These are phyloP conservation scores for Silene coronaria DNA, from an alignment of 179 eudicot genomes.

Conservation along the genomic window DNA sequence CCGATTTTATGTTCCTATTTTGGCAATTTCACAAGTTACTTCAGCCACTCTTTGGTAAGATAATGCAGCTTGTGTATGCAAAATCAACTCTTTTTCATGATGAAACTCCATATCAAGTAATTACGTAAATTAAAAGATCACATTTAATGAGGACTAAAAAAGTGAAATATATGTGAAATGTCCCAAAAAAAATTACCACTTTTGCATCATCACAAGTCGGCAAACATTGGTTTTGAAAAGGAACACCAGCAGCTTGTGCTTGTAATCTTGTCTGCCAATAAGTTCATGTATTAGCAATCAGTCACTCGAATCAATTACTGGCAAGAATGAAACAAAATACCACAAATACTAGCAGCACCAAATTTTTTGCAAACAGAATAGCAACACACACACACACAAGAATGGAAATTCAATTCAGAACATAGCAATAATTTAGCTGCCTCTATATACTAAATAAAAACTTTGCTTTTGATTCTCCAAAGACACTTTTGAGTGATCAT, in stretches of 20 bases:
- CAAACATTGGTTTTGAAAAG: constrained; percentile 39
- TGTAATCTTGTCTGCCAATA: constrained; percentile 75
- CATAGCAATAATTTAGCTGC: no score
- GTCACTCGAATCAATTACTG: neutral
- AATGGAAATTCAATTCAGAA: neutral
- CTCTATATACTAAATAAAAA: no score
- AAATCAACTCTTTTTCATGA: neutral
- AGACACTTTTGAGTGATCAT: no score
- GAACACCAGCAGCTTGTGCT: constrained; percentile 87
- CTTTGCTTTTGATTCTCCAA: no score
- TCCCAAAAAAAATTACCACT: constrained; percentile 32
- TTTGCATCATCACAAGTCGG: constrained; percentile 42
- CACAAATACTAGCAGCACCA: neutral
- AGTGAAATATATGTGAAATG: neutral
- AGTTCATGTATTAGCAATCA: neutral
- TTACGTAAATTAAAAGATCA: neutral
- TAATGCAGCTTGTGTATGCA: neutral
- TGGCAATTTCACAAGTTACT: neutral
- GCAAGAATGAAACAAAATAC: neutral
- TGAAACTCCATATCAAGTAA: neutral
- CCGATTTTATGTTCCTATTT: neutral
- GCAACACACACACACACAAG: neutral
- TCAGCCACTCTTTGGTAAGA: neutral
- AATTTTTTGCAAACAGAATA: neutral
- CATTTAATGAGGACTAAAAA: neutral